Percentiles rank a stretch among this genome's conserved stretches.
Conservation (phyloP, 768 basidiomycete species). For the Hericium erinaceus region DNA sequence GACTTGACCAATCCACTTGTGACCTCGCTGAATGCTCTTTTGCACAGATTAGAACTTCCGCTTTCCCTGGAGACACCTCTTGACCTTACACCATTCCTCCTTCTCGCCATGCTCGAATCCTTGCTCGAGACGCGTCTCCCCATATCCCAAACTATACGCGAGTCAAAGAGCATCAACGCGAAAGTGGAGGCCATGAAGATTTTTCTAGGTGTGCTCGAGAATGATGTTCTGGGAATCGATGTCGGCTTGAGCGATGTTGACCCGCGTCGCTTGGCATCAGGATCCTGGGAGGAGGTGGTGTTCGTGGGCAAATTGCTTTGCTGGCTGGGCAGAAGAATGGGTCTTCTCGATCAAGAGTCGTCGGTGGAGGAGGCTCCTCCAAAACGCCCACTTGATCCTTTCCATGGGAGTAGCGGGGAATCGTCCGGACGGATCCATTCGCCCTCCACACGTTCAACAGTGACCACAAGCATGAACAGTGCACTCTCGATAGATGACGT, state of each 20-base stretch:
- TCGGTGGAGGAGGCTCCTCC: constrained; percentile 5
- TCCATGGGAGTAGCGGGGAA: neutral
- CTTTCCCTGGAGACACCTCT: constrained; percentile 24
- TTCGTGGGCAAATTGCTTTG: constrained; percentile 60
- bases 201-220: constrained; percentile 65
- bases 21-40: constrained; percentile 22
- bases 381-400: neutral
- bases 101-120: constrained; percentile 62
- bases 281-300: constrained; percentile 57
- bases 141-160: constrained; percentile 26
- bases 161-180: constrained; percentile 25
- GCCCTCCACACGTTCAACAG: constrained; percentile 25
- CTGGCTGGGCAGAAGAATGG: constrained; percentile 49
- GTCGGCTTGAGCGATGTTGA: constrained; percentile 61
- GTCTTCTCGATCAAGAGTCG: constrained; percentile 20
- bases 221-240: constrained; percentile 48
- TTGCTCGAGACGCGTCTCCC: constrained; percentile 48
- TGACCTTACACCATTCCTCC: constrained; percentile 64
- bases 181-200: constrained; percentile 64
- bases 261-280: constrained; percentile 52
- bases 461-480: constrained; percentile 24
- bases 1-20: constrained; percentile 6
- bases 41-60: constrained; percentile 22
- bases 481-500: constrained; percentile 22
- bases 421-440: constrained; percentile 7